These are phyloP conservation scores for Boechera retrofracta DNA, from an alignment of 345 rosid species.

Conservation along the genomic window DNA sequence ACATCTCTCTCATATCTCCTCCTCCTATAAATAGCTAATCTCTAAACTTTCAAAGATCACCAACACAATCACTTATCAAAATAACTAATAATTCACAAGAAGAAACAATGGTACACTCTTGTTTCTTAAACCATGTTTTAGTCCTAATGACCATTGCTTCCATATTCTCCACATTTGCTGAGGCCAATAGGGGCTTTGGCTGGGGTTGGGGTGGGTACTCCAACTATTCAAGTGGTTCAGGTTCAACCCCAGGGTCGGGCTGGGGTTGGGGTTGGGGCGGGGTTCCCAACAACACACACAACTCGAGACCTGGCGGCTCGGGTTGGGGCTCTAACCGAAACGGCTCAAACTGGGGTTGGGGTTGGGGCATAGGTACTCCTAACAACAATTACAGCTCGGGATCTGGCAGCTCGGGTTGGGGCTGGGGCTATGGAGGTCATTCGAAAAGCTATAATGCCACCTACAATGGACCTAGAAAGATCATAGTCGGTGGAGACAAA, in stretches of 20 bases:
- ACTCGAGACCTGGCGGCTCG: constrained; percentile 16
- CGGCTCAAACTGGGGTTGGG: constrained; percentile 7
- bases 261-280: constrained; percentile 40
- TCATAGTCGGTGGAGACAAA: constrained; percentile 68
- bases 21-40: constrained; percentile 32
- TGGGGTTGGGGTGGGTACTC: constrained; percentile 44
- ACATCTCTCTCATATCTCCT: constrained; percentile 1
- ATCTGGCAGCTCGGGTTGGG: constrained; percentile 12
- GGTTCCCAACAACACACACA: neutral
- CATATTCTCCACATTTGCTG: constrained; percentile 29
- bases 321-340: constrained; percentile 16
- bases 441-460: constrained; percentile 36
- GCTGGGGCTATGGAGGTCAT: constrained; percentile 38
- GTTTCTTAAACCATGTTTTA: constrained; percentile 23
- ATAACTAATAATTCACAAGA: constrained; percentile 4
- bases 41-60: neutral
- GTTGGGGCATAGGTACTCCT: constrained; percentile 28
- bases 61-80: constrained; percentile 33
- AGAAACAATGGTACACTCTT: constrained; percentile 26
- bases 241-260: constrained; percentile 15
- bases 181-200: constrained; percentile 40
- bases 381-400: constrained; percentile 21
- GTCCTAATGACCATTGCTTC: constrained; percentile 25
- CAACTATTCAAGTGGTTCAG: constrained; percentile 42
- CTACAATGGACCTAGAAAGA: constrained; percentile 44